These are phyloP conservation scores for Ensete ventricosum DNA, from an alignment of 176 grass and related monocot species.

Conservation along the genomic window DNA sequence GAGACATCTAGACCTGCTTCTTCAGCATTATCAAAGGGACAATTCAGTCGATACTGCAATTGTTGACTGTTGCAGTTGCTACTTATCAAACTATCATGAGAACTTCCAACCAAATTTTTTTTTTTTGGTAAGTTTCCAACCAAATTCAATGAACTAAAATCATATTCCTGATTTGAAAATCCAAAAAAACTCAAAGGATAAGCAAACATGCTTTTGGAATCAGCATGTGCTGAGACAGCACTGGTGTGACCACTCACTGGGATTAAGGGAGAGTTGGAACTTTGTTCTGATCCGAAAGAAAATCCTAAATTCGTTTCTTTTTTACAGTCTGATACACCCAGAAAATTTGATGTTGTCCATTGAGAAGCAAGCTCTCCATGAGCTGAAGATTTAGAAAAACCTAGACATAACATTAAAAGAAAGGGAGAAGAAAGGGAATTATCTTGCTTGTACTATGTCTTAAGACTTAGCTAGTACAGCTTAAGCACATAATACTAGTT, in stretches of 20 bases:
- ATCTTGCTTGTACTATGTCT: neutral
- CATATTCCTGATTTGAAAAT: too few relatives aligned
- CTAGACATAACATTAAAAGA: neutral
- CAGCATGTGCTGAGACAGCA: too few relatives aligned
- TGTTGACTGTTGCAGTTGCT: conserved; percentile 28
- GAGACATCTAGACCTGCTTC: conserved; percentile 15
- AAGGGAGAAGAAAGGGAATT: neutral
- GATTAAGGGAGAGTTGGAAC: conserved; percentile 17
- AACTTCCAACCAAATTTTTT: neutral
- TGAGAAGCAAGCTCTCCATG: conserved; percentile 23
- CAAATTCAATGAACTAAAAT: neutral
- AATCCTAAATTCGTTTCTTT: conserved; percentile 15
- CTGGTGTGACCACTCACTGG: conserved; percentile 20
- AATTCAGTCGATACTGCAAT: conserved; percentile 21
- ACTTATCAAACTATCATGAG: conserved; percentile 19
- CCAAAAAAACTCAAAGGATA: too few relatives aligned
- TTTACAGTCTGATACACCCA: conserved; percentile 24
- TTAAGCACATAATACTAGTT: neutral
- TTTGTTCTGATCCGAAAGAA: conserved; percentile 6
- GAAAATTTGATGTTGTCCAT: neutral
- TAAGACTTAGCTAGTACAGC: neutral
- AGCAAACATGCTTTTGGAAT: too few relatives aligned
- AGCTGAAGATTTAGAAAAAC: neutral
- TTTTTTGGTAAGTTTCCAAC: too few relatives aligned
- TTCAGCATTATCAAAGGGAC: conserved; percentile 24